Conservation (phyloP, 768 basidiomycete species). For the Suillus spraguei region DNA sequence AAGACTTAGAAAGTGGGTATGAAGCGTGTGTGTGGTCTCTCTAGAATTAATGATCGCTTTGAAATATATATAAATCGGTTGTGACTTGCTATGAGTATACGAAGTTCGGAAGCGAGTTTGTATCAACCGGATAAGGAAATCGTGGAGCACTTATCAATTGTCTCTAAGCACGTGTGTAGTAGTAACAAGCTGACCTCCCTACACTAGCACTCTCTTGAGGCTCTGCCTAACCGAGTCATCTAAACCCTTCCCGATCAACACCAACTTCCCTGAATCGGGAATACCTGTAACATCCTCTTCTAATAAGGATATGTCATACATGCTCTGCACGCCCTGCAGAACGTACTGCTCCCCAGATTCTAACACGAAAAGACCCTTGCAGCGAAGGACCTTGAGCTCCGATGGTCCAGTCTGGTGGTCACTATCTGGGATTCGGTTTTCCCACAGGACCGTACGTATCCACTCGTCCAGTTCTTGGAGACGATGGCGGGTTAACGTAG, state of each 20-base stretch:
- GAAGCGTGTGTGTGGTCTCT: not conserved
- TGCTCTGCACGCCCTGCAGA: slow-evolving; percentile 87
- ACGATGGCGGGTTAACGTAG: slow-evolving; percentile 51
- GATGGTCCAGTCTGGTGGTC: slow-evolving; percentile 15
- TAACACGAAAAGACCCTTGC: slow-evolving; percentile 79
- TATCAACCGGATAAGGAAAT: not conserved
- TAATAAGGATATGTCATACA: slow-evolving; percentile 77
- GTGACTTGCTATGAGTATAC: not conserved
- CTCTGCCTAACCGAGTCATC: slow-evolving; percentile 56
- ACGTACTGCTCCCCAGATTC: slow-evolving; percentile 63
- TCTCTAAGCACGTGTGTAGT: not conserved
- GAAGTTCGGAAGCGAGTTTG: slow-evolving; percentile 8
- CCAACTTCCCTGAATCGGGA: slow-evolving; percentile 74
- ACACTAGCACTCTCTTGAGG: slow-evolving; percentile 37
- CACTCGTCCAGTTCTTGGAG: slow-evolving; percentile 70
- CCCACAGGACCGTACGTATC: slow-evolving; percentile 86
- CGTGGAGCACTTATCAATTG: not conserved
- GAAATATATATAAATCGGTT: not conserved
- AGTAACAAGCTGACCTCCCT: not conserved
- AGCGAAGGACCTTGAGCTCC: slow-evolving; percentile 70
- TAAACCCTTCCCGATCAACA: slow-evolving; percentile 86
- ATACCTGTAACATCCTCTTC: slow-evolving; percentile 45
- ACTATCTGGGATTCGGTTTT: slow-evolving; percentile 50
- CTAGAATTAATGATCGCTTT: not conserved
- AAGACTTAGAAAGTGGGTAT: too few species aligned